Base-by-base conservation (phyloP, 2,329 filamentous ascomycete genomes). In the Proliferodiscus dingleyae region DNA sequence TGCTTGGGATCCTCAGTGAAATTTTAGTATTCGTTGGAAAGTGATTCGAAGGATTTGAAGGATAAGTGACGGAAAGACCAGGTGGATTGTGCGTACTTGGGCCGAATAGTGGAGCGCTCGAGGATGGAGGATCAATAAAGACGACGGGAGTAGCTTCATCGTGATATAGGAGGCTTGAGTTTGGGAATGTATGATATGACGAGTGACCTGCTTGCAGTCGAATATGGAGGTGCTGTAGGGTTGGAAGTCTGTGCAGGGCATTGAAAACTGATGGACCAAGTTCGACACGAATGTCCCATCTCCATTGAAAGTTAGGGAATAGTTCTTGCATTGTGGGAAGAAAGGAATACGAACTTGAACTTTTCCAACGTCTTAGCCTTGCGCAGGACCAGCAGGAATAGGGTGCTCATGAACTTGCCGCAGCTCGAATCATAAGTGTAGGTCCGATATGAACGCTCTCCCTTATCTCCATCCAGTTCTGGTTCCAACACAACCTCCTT, bases 221-320 rank as follows among this genome's bases (percentile, higher is more conserved):
- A 34, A 84, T 57, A 51, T 80, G 75, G 10, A 84, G 56, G 48
- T 74, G 65, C 45, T 71, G 70, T 22, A 84, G 67, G 5, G 72
- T 68, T 15, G 65, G 49, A 45, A 81, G 76, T 26, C 68, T 62
- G 57, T 81, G 79, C 9, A 84, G 66, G 26, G 71, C 70, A 46
- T 69, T 69, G 63, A 79, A 83, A 4, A 83, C 71, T 1, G 71
- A 71, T 5, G 76, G 68, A 58, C 74, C 80, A 8, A 84, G 68
- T 60, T 83, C 80, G 44, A 84, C 74, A 5, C 78, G 72, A 43
- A 83, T 76, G 58, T 83, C 80, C 80, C 80, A 84, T 52, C 75
- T 80, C 43, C 21, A 34, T 5, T 19, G 13, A 5, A 22, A 19
- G 41, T 49, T 4, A 49, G 39, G 9, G 24, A 15, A 26, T 15